Percentiles rank a stretch among this genome's conserved stretches.
phyloP scores from a whole-genome alignment of 345 rosid species.

The Triadica sebifera region DNA sequence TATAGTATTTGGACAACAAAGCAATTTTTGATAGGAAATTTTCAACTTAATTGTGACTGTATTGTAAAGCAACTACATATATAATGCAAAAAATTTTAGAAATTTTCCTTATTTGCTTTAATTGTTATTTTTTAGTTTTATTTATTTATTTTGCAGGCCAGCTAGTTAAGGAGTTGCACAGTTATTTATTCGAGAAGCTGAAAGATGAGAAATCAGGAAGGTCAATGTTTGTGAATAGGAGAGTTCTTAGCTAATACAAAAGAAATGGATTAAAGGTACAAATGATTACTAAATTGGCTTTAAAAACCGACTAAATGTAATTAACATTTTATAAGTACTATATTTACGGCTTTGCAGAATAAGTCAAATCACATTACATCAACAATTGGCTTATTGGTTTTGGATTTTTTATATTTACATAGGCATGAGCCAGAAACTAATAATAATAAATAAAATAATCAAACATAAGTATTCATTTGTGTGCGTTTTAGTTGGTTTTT shows the following conservation, averaged over 20 bases:
- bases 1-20: constrained; percentile 10
- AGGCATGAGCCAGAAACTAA: constrained; percentile 1
- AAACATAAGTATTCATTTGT: neutral
- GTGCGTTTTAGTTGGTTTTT: constrained; percentile 1
- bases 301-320: constrained; percentile 23
- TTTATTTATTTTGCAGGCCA: neutral
- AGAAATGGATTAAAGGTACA: neutral
- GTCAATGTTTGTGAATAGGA: constrained; percentile 2
- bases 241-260: neutral
- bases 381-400: constrained; percentile 11
- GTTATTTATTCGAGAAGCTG: neutral
- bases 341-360: neutral
- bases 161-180: neutral
- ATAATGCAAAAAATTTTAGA: neutral
- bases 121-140: neutral
- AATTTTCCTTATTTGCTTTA: neutral
- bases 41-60: neutral
- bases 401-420: constrained; percentile 9
- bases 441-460: neutral
- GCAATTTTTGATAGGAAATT: constrained; percentile 6
- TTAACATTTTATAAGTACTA: neutral
- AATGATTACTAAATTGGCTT: neutral
- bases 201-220: neutral
- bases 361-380: constrained; percentile 23
- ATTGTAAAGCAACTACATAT: neutral